Percentiles rank a stretch among this genome's conserved stretches.
Evolutionary conservation across 2,329 filamentous ascomycete genomes (phyloP).

Genomic region (Phaeosphaeriaceae sp.): DNA sequence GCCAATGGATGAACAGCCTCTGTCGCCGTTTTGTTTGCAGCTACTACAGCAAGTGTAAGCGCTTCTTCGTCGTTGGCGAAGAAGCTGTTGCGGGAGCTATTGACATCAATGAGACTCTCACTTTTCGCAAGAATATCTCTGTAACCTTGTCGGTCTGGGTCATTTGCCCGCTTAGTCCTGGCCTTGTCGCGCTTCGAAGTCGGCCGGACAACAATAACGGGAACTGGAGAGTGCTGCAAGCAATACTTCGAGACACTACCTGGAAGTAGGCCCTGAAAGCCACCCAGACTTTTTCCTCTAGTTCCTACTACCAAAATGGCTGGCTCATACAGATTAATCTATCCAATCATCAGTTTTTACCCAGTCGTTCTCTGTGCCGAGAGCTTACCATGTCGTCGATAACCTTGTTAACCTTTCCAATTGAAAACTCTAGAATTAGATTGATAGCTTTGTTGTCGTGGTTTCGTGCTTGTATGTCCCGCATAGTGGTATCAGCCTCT

Average conservation of each 20-base stretch:
- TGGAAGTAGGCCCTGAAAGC: conserved; percentile 83
- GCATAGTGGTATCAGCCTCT: conserved; percentile 76
- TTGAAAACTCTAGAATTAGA: conserved; percentile 82
- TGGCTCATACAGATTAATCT: conserved; percentile 92
- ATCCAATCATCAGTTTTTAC: conserved; percentile 11
- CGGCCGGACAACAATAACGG: conserved; percentile 89
- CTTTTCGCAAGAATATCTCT: conserved; percentile 75
- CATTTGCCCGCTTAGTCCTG: conserved; percentile 81
- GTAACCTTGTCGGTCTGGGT: conserved; percentile 78
- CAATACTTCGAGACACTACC: conserved; percentile 95
- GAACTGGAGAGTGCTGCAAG: conserved; percentile 89
- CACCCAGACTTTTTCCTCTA: conserved; percentile 80
- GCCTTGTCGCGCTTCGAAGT: conserved; percentile 88
- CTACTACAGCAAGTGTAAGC: conserved; percentile 57
- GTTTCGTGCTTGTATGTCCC: conserved; percentile 80
- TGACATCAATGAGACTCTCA: conserved; percentile 60
- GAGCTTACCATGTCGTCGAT: conserved; percentile 84
- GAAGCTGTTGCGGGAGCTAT: conserved; percentile 54
- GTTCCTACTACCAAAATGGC: conserved; percentile 92
- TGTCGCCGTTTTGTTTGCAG: conserved; percentile 48
- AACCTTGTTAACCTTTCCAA: conserved; percentile 87
- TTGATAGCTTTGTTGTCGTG: conserved; percentile 82
- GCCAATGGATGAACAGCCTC: conserved; percentile 40
- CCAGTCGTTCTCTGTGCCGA: not conserved
- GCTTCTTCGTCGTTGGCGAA: conserved; percentile 52